Percentiles rank a stretch among this genome's conserved stretches.
Evolutionary conservation across 1,284 basidiomycete genomes (phyloP).

Genomic region (Salmacisia buchloeana): DNA sequence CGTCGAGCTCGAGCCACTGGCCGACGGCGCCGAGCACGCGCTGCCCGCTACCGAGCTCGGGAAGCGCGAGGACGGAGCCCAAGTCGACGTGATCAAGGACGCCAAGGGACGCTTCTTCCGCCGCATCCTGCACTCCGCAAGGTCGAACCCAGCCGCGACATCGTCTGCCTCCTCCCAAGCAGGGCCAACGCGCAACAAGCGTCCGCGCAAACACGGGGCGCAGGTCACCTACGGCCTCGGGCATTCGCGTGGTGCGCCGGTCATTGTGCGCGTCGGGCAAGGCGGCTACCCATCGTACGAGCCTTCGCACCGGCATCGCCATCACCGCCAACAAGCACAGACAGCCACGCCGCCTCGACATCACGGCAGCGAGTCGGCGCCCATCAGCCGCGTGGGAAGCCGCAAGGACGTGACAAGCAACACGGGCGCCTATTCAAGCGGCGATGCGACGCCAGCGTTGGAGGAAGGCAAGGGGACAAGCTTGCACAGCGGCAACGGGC

Average conservation of each 20-base stretch:
- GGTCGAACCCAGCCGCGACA: no score
- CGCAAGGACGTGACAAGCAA: background rate
- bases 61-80: background rate
- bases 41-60: background rate
- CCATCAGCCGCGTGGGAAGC: background rate
- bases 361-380: background rate
- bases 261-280: background rate
- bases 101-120: background rate
- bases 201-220: background rate
- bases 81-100: background rate
- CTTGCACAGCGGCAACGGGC: no score
- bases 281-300: background rate
- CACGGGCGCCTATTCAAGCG: background rate
- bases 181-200: background rate
- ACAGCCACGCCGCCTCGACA: no score
- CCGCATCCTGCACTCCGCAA: constrained; percentile 1
- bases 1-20: background rate
- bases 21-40: background rate
- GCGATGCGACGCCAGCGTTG: no score
- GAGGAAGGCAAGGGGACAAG: no score
- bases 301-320: no score
- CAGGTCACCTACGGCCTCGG: background rate
- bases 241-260: background rate
- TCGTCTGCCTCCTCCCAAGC: background rate
- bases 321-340: no score